Base-by-base conservation (phyloP, 2,329 filamentous ascomycete genomes). In the Mycosphaerelloides madeirae region DNA sequence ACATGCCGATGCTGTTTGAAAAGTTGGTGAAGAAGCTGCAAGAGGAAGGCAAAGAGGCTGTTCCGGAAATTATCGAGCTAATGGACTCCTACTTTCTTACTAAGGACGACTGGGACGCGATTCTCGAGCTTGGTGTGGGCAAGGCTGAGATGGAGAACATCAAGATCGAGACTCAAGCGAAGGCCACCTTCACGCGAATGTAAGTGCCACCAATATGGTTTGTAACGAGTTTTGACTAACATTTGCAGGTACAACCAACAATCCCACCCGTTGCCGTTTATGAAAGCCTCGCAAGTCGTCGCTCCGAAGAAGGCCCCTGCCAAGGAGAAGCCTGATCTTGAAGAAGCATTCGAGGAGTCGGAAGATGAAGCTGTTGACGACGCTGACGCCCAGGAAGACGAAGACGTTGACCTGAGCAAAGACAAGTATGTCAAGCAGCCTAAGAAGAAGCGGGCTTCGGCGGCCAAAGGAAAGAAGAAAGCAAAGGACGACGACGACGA, bases 21-120 rank as follows among this genome's bases (percentile, higher is more conserved):
- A 80, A 84, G 60, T 76, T 91, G 16, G 76, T 95, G 53, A 82
- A 85, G 57, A 78, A 80, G 46, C 72, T 98, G 42, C 79, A 88
- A 57, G 65, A 72, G 0, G 83, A 94, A 45, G 93, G 93, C 57
- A 93, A 87, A 59, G 89, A 94, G 1, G 78, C 79, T 6, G 84
- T 96, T 3, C 76, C 79, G 1, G 83, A 86, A 2, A 84, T 96
- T 42, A 98, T 98, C 60, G 81, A 93, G 42, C 75, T 96, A 42
- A 97, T 98, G 93, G 93, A 98, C 63, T 89, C 84, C 63, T 98
- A 98, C 68, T 98, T 84, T 66, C 74, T 98, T 45, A 97, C 93
- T 1, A 84, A 85, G 50, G 93, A 98, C 18, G 93, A 98, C 64
- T 95, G 91, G 66, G 93, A 98, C 62, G 85, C 83, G 8, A 88